Base-by-base conservation (phyloP, 805 yeast species). In the Candida nitratophila region DNA sequence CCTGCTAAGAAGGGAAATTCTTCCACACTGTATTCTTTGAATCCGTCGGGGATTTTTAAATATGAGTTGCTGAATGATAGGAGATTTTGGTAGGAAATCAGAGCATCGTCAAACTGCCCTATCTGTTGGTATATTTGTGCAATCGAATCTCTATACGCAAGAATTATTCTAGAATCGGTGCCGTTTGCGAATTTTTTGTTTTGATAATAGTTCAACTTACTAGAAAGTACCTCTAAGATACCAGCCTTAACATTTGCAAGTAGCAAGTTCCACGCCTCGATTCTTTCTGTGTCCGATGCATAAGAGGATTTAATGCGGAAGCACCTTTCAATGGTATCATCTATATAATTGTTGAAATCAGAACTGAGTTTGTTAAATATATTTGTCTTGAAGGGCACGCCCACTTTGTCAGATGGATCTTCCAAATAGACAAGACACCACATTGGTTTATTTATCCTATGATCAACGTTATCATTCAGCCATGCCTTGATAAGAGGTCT, bases 401-500 rank as follows among this genome's bases (percentile, higher is more conserved):
- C 17, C 17, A 50, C 47, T 44, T 59, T 60, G 27, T 55, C 61
- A 10, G 33, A 56, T 6, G 52, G 45, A 19, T 54, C 49, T 3
- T 73, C 70, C 53, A 73, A 76, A 40, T 76, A 69, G 0, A 86
- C 61, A 4, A 88, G 70, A 47, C 76, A 66, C 82, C 89, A 79
- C 41, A 79, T 81, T 10, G 82, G 74, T 2, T 76, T 71, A 44
- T 75, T 41, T 56, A 65, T 45, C 46, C 66, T 52, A 50, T 68
- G 52, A 37, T 69, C 52, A 43, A 70, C 55, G 34, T 63, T 50
- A 35, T 68, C 55, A 38, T 73, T 68, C 22, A 86, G 66, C 98
- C 99, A 93, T 51, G 84, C 93, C 40, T 72, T 74, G 20, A 90
- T 77, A 50, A 88, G 66, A 1, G 95, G 96, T 34, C 99, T 74